Conservation (phyloP, 495 filamentous ascomycete species). For the Rhypophila decipiens region DNA sequence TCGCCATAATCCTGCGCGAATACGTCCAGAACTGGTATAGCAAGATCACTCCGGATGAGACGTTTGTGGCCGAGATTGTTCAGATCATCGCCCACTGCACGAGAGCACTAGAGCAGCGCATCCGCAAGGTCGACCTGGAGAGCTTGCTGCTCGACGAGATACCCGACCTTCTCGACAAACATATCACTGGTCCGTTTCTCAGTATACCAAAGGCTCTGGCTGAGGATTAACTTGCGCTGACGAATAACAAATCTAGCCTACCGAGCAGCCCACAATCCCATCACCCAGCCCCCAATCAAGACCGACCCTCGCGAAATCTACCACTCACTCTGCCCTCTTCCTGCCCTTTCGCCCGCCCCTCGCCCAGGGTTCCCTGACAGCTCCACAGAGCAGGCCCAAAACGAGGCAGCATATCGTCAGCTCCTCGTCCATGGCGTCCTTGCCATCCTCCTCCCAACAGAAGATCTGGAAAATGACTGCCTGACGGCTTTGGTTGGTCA, state of each 20-base stretch:
- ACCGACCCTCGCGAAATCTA: conserved; percentile 63
- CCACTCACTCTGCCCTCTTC: conserved; percentile 75
- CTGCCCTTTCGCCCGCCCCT: conserved; percentile 71
- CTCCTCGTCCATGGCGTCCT: conserved; percentile 72
- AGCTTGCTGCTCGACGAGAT: conserved; percentile 83
- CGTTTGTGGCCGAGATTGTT: conserved; percentile 78
- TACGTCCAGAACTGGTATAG: conserved; percentile 89
- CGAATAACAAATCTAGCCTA: conserved; percentile 38
- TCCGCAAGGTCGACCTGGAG: conserved; percentile 76
- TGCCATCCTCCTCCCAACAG: conserved; percentile 78
- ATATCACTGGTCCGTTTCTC: conserved; percentile 63
- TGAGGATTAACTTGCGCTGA: conserved; percentile 2
- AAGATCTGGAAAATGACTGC: conserved; percentile 84
- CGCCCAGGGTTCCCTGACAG: conserved; percentile 43
- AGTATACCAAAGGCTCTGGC: background rate
- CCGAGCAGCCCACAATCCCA: conserved; percentile 44
- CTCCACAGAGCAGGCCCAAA: conserved; percentile 56
- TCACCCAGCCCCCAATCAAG: conserved; percentile 49
- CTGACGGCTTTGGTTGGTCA: conserved; percentile 75
- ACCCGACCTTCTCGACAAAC: conserved; percentile 71
- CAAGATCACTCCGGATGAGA: conserved; percentile 83
- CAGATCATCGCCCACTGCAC: conserved; percentile 88
- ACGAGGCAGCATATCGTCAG: conserved; percentile 76
- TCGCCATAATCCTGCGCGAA: conserved; percentile 81
- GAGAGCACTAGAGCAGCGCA: conserved; percentile 72